Evolutionary conservation across 2,329 filamentous ascomycete species (phyloP), one percentile per base, ranked within the genome.

Genomic region (Aspergillus fischeri): DNA sequence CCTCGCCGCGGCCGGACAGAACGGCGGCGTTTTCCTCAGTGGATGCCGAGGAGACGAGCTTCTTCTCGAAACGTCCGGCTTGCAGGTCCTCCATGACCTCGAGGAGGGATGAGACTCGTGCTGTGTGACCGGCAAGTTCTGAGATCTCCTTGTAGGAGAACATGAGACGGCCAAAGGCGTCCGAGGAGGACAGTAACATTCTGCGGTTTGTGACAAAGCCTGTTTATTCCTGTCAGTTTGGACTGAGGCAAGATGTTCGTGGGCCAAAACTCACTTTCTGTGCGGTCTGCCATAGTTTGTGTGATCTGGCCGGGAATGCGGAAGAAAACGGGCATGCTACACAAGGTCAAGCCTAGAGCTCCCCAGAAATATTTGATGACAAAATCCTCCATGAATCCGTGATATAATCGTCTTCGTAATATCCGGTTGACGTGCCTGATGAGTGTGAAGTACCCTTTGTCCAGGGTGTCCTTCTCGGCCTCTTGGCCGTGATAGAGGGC

Each of bases 361-460:
- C 94, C 94, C 94, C 94, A 99, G 76, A 97, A 94, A 73, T 99
- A 99, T 75, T 99, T 99, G 76, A 99, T 96, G 57, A 97, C 91
- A 75, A 97, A 99, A 74, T 99, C 94, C 73, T 99, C 94, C 93
- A 97, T 97, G 68, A 99, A 88, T n/a, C 92, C 93, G 73, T 99
- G 93, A 74, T 97, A 97, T 73, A 99, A 90, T 51, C 94, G 86
- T 60, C 91, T 83, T 42, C 92, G 84, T 60, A 99, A 78, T 63
- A 97, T 97, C 69, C 96, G 88, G 75, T 99, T 99, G 71, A 99
- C 93, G 76, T 99, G 94, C 77, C 97, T 97, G 79, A 99, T 99
- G 41, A 99, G 82, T 1, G 94, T 99, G 71, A 99, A 99, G 75
- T 99, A 99, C 17, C 94, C 93, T 78, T 97, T 97, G 76, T 99